phyloP scores from a whole-genome alignment of 192 early-diverging fungal genomes.

The Cladochytrium replicatum region DNA sequence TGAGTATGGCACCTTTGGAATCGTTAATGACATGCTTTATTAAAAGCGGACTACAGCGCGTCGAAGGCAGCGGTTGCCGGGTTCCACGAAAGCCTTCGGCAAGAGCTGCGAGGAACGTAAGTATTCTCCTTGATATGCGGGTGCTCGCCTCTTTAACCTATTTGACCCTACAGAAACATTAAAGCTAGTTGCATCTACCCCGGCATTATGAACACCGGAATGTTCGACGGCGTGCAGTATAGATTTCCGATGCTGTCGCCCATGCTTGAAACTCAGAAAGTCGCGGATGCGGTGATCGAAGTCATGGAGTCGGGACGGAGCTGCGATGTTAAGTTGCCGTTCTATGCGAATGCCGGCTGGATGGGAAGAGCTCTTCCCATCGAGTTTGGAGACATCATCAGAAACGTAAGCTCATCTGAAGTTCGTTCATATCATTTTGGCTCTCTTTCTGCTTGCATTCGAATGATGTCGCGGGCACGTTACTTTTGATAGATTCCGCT shows the following conservation, averaged over 20 bases:
- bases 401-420: too few species aligned
- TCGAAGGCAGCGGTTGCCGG: constrained; percentile 66
- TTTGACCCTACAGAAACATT: constrained; percentile 36
- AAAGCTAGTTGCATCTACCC: constrained; percentile 61
- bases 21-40: background rate
- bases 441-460: too few species aligned
- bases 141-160: background rate
- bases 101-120: constrained; percentile 58
- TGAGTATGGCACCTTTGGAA: background rate
- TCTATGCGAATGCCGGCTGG: too few species aligned
- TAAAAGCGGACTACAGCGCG: constrained; percentile 60
- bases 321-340: constrained; percentile 3
- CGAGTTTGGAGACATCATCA: too few species aligned
- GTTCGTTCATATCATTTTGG: too few species aligned
- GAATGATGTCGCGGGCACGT: too few species aligned
- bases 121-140: constrained; percentile 8
- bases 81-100: constrained; percentile 64
- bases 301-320: constrained; percentile 38
- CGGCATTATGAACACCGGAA: constrained; percentile 58
- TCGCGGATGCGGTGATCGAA: constrained; percentile 47
- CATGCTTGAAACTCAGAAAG: constrained; percentile 41
- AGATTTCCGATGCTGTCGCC: constrained; percentile 54
- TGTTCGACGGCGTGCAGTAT: constrained; percentile 59
- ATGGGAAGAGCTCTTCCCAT: too few species aligned
- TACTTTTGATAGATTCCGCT: too few species aligned